Base-by-base conservation (phyloP, 2,329 filamentous ascomycete genomes). In the Niveomyces coronatus region DNA sequence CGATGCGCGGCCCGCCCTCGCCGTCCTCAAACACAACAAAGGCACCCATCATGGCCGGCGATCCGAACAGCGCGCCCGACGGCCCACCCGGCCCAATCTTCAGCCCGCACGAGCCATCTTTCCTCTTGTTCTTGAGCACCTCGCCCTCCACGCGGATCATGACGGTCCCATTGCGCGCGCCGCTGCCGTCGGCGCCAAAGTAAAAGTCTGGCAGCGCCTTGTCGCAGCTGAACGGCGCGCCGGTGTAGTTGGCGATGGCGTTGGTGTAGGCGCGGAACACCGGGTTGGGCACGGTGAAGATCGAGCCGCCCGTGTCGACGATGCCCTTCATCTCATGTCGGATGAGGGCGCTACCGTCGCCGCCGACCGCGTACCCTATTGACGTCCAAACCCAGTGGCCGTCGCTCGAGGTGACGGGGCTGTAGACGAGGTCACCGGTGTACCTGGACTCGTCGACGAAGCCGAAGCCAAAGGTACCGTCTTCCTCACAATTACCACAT, bases 391-490 rank as follows among this genome's bases (percentile, higher is more conserved):
- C 35, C 82, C 82, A 87, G 63, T 77, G 84, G 9, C 81, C 82
- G 15, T 65, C 59, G 15, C 66, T 67, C 15, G 64, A 67, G 53
- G 84, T 72, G 44, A 86, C 66, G 11, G 69, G 62, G 16, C 77
- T 65, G 53, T 76, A 85, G 15, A 67, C 58, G 49, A 88, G 68
- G 6, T 67, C 49, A 20, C 82, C 82, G 2, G 56, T 64, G 55
- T 81, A 82, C 49, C 82, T 76, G 40, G 61, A 61, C 2, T 51
- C 52, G 53, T 88, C 79, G 50, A 88, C 77, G 48, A 58, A 68
- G 44, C 84, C 84, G 49, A 88, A 88, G 52, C 85, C 78, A 60
- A 85, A 88, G 22, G 71, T 68, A 30, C 82, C 82, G 3, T 67
- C 64, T 42, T 31, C 16, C 16, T 4, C 5, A n/a, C n/a, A 15